A percentile compares a stretch with the other conserved stretches of the same genome.
Evolutionary conservation across 495 filamentous ascomycete species (phyloP).

Genomic region (Neurospora tetrasperma): DNA sequence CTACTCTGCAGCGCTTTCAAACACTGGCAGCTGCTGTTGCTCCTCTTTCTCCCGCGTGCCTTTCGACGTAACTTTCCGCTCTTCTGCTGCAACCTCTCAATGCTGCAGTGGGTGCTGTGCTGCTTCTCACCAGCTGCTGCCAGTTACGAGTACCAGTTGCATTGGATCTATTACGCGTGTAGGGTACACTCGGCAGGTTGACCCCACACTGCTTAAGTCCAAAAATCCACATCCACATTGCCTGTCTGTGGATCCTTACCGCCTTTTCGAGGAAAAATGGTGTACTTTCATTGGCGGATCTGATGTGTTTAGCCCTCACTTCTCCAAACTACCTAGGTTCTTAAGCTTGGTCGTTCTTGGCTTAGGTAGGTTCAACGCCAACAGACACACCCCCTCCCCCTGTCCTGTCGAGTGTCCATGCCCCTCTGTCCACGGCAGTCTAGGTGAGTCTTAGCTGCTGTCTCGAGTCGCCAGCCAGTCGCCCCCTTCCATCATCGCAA

Average conservation of each 20-base stretch:
- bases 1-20: not conserved
- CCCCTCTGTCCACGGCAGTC: constrained; percentile 4
- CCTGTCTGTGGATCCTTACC: constrained; percentile 17
- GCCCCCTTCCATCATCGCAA: constrained; percentile 20
- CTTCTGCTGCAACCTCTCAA: constrained; percentile 1
- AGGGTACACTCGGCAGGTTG: not conserved
- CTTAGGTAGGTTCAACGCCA: not conserved
- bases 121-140: not conserved
- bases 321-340: not conserved
- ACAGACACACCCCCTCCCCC: not conserved
- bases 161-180: no score
- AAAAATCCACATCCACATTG: not conserved
- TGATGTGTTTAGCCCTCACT: constrained; percentile 4
- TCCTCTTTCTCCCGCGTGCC: not conserved
- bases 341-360: not conserved
- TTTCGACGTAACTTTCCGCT: not conserved
- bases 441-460: constrained; percentile 1
- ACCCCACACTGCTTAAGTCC: constrained; percentile 3
- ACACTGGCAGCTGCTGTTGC: not conserved
- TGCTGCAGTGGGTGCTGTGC: not conserved
- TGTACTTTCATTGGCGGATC: not conserved
- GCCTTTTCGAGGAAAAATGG: constrained; percentile 18
- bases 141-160: constrained; percentile 3
- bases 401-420: not conserved
- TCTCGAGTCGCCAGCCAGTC: constrained; percentile 15